Base-by-base conservation (phyloP, 2,329 filamentous ascomycete species). In the Sporothrix mexicana region DNA sequence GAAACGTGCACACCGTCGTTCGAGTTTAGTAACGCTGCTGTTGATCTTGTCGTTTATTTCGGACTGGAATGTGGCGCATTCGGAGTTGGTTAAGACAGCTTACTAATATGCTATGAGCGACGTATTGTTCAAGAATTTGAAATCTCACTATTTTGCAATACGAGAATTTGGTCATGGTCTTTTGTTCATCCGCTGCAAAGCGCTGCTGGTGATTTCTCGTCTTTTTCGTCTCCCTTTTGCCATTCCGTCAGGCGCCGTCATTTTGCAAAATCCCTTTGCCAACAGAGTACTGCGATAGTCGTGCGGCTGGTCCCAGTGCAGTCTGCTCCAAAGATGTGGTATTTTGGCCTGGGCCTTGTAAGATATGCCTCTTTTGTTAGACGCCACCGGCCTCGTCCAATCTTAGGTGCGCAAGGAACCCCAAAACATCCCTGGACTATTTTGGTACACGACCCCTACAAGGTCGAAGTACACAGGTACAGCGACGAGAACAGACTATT, bases 361-460 rank as follows among this genome's bases (percentile, higher is more conserved):
- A 36, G 30, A 36, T 36, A 36, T 36, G 30, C 30, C 30, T 36
- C 30, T 36, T 36, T 36, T 36, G 30, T 36, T 36, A 36, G 51
- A 66, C 68, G 68, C 68, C 68, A 70, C 68, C n/a, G 10, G 13
- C 30, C n/a, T 23, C 13, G 36, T 20, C 66, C 66, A 69, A 69
- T 69, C 47, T 55, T 8, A 51, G 64, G 45, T 67, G 64, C 45
- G 23, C 64, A 36, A 36, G 30, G 17, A 30, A 51, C 41, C 61
- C 66, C 66, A 20, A 17, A 4, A 8, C 20, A 53, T 25, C 13
- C 12, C 12, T 23, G 57, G 13, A 12, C 25, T 41, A 61, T 62
- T 69, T 69, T 69, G 45, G 45, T 10, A 36, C 30, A 36, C 30
- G 30, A 36, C n/a, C 41, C 49, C 47, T 43, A 12, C 12, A 43